These are phyloP conservation scores for Calonectria crousiana DNA, from an alignment of 2,329 filamentous ascomycete species.

Conservation along the genomic window DNA sequence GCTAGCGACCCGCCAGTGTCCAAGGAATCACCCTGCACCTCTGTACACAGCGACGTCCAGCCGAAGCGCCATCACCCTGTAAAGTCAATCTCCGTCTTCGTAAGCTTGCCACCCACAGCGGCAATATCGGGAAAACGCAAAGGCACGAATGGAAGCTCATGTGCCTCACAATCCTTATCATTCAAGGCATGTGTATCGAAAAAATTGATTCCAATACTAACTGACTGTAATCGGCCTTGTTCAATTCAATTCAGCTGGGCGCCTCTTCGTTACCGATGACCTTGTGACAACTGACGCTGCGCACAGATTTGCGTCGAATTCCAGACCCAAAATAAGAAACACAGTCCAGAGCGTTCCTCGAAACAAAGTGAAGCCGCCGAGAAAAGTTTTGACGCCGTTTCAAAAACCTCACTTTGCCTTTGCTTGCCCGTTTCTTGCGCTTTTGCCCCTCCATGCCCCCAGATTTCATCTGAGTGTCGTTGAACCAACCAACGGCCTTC, in stretches of 20 bases:
- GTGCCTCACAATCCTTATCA: not conserved
- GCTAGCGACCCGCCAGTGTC: not conserved
- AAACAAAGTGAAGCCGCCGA: slow-evolving; percentile 27
- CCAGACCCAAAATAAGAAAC: slow-evolving; percentile 29
- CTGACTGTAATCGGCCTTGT: not conserved
- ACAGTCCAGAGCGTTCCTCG: slow-evolving; percentile 21
- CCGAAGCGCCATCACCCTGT: not conserved
- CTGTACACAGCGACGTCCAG: not conserved
- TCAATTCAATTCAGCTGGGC: not conserved
- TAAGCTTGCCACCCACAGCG: not conserved
- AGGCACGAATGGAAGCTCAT: not conserved
- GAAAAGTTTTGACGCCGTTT: slow-evolving; percentile 18
- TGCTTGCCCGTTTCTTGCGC: not conserved
- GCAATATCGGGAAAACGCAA: not conserved
- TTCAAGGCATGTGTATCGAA: not conserved
- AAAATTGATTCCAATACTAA: not conserved
- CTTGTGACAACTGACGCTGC: not conserved
- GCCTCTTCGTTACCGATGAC: not conserved
- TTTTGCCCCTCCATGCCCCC: slow-evolving; percentile 12
- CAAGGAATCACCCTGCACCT: slow-evolving; percentile 13
- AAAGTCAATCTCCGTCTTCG: slow-evolving; percentile 10
- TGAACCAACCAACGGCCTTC: slow-evolving; percentile 34
- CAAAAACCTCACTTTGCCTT: not conserved
- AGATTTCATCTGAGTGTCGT: slow-evolving; percentile 2
- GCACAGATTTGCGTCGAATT: slow-evolving; percentile 19